Conservation (phyloP, 176 grass and related monocot genomes). For the Guadua angustifolia region DNA sequence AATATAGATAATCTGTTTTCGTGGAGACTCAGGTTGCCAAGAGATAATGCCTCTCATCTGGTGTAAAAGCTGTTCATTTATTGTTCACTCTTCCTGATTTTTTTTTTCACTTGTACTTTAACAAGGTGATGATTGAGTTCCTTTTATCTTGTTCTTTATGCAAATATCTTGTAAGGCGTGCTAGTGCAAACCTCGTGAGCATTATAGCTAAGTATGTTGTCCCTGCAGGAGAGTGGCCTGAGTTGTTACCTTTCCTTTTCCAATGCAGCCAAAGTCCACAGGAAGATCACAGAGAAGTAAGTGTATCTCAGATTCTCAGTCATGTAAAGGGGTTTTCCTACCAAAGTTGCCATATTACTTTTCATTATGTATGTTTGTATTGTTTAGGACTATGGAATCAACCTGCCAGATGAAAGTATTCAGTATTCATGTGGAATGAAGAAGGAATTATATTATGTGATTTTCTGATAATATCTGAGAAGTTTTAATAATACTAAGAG, state of each 20-base stretch:
- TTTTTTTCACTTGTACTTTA: constrained; percentile 17
- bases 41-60: neutral
- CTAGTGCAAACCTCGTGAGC: constrained; percentile 90
- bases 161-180: constrained; percentile 87
- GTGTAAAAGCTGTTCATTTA: constrained; percentile 17
- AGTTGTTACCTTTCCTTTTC: constrained; percentile 90
- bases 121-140: constrained; percentile 23
- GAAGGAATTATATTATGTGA: neutral
- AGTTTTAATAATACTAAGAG: constrained; percentile 20
- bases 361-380: constrained; percentile 27
- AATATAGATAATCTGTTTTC: constrained; percentile 27
- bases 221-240: constrained; percentile 88
- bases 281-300: constrained; percentile 96
- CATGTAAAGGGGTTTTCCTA: constrained; percentile 14
- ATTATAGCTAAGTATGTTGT: constrained; percentile 94
- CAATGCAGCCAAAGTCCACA: constrained; percentile 97
- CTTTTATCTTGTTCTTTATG: constrained; percentile 28
- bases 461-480: constrained; percentile 27
- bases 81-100: constrained; percentile 13
- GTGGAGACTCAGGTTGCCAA: neutral
- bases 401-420: neutral
- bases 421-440: constrained; percentile 20
- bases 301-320: constrained; percentile 33
- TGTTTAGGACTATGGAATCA: neutral
- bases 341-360: neutral